Evolutionary conservation across 495 filamentous ascomycete species (phyloP), one percentile per base, ranked within the genome.

Genomic region (Endocarpon pusillum): DNA sequence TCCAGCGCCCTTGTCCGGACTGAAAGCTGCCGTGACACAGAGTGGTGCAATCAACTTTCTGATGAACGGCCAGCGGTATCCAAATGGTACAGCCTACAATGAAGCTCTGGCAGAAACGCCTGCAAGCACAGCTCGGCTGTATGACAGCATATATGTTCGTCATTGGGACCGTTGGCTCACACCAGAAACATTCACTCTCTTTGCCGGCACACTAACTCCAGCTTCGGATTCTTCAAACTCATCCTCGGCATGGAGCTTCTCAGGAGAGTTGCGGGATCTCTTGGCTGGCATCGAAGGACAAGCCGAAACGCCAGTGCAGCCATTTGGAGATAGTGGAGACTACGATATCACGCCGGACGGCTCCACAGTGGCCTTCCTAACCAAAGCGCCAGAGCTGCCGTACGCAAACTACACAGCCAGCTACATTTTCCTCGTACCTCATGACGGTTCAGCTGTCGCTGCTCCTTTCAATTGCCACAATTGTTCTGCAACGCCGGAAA

Each of bases 151-250:
- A 28, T 85, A 81, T 46, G 70, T 76, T 22, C 68, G 81, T 14
- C 79, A 87, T 46, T 87, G 81, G 81, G 78, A 86, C 42, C 51
- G 51, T 15, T 85, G 74, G 47, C 57, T 75, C 12, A 68, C 69
- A 1, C 53, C 59, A 3, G 34, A 52, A 17, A 55, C 59, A 31
- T 59, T 65, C 34, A 54, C 62, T 8, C 53, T 67, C 16, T 67
- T 65, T 30, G 59, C 48, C 0, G 62, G 62, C 11, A 49, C 45
- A 3, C 41, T 67, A 15, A 45, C 41, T 22, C 45, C 14, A 26
- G 8, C 4, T 11, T 34, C 33, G 1, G 22, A n/a, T 4, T n/a
- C n/a, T n/a, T n/a, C n/a, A n/a, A n/a, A n/a, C n/a, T n/a, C n/a
- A n/a, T n/a, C n/a, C n/a, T n/a, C n/a, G n/a, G n/a, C n/a, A 7